phyloP scores from a whole-genome alignment of 495 filamentous ascomycete species.

The Tuber microsphaerosporum region DNA sequence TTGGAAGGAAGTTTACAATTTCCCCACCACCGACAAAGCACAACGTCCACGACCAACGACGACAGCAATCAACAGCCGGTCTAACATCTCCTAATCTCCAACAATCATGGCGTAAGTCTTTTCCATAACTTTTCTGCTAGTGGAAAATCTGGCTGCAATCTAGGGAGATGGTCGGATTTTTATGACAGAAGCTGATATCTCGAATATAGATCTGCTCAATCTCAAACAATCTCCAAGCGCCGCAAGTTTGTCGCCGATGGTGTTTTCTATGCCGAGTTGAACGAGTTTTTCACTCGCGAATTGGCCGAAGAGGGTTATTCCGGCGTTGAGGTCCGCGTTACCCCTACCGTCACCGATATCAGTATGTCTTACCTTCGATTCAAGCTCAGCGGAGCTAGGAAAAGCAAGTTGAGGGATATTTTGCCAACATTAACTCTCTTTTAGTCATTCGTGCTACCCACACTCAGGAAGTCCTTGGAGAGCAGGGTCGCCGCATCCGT shows the following conservation, averaged over 20 bases:
- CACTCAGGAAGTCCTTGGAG: conserved; percentile 98
- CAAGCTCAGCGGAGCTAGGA: conserved; percentile 1
- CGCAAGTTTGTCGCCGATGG: conserved; percentile 99
- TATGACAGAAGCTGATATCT: conserved; percentile 20
- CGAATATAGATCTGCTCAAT: conserved; percentile 37
- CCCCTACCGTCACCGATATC: conserved; percentile 99
- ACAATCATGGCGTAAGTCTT: conserved; percentile 39
- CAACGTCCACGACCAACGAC: conserved; percentile 29
- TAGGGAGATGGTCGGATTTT: conserved; percentile 5
- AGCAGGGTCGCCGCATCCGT: conserved; percentile 98
- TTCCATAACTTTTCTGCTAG: not conserved
- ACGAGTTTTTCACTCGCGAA: conserved; percentile 99
- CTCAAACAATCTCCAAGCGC: conserved; percentile 72
- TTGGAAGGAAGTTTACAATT: conserved; percentile 20
- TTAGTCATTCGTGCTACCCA: conserved; percentile 96
- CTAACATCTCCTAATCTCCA: conserved; percentile 17
- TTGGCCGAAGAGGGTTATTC: conserved; percentile 99
- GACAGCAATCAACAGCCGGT: not conserved
- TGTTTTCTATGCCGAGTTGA: conserved; percentile 99
- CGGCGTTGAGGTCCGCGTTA: conserved; percentile 98
- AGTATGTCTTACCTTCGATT: conserved; percentile 50
- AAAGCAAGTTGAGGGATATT: not conserved
- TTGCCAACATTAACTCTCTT: conserved; percentile 11
- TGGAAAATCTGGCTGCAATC: not conserved
- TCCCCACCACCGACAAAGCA: conserved; percentile 36